Evolutionary conservation across 306 rosid species (phyloP), one percentile per base, ranked within the genome.

Genomic region (Dalbergia cultrata): DNA sequence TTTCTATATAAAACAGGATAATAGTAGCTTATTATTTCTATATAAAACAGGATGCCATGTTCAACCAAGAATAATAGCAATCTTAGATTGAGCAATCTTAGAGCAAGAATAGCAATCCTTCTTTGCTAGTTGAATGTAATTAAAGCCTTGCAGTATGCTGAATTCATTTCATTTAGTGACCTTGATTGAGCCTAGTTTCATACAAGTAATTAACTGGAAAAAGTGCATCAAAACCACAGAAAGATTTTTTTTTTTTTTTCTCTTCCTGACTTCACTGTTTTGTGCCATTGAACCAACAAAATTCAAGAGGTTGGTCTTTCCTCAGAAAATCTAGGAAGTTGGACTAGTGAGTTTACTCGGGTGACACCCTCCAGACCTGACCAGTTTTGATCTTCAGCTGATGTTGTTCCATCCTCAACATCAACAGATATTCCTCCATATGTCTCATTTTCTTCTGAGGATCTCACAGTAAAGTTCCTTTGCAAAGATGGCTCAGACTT

Each of bases 331-430:
- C 99, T 88, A 60, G 99, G 99, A 43, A 95, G 99, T 66, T 93
- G 99, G 76, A 95, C 98, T n/a, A 95, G 81, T n/a, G 99, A 95
- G 92, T 95, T 95, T 82, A 93, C 99, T 18, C 98, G 84, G 4
- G 98, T 95, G 64, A 95, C 98, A 12, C 99, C 99, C 78, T 93
- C 97, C 79, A 95, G 84, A 44, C 93, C 96, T 16, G 60, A 92
- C 99, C 98, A 95, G 84, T 90, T 89, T 75, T 93, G 90, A 80
- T 93, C 97, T 78, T 91, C 94, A 22, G 90, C 49, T 9, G 69
- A 44, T 47, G 84, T 50, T 13, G 80, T 57, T 82, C 86, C 92
- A 13, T 74, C 91, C 78, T 84, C 94, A 35, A 14, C 78, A 44
- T 88, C 88, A 22, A 74, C 78, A 1, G 86, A 43, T 73, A 83